Conservation (phyloP, 75 land plant species). For the Sequoiadendron giganteum region DNA sequence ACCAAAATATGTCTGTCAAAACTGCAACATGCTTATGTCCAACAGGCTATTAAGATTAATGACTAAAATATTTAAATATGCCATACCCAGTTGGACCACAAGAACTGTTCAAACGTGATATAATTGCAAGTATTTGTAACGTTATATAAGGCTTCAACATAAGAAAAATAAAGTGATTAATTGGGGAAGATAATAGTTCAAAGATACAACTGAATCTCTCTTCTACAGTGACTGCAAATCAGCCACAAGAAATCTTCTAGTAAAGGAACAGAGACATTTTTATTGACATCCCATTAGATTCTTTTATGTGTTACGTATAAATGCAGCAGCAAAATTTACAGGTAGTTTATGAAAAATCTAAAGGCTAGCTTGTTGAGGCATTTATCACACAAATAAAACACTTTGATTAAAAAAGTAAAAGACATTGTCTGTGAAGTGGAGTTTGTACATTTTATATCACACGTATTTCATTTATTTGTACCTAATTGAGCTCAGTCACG, state of each 20-base stretch:
- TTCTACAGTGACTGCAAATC: not conserved
- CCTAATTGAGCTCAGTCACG: not conserved
- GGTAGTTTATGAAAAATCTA: not conserved
- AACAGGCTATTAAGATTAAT: not conserved
- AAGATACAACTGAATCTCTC: not conserved
- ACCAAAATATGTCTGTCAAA: slow-evolving; percentile 7
- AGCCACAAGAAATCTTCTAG: not conserved
- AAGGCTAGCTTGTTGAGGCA: not conserved
- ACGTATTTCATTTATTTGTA: not conserved
- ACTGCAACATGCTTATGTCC: not conserved
- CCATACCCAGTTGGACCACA: not conserved
- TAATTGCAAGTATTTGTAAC: not conserved
- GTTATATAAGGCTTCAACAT: not conserved
- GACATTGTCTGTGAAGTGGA: not conserved
- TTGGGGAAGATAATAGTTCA: not conserved
- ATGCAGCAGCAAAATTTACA: not conserved
- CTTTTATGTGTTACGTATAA: not conserved
- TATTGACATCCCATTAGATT: not conserved
- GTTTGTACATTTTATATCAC: not conserved
- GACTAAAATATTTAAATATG: not conserved
- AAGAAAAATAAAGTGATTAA: not conserved
- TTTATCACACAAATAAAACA: not conserved
- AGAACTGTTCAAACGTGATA: not conserved
- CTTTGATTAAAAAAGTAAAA: not conserved
- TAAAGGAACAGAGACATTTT: not conserved